Evolutionary conservation across 192 early-diverging fungal species (phyloP), one percentile per base, ranked within the genome.

Genomic region (Coemansia sp.): DNA sequence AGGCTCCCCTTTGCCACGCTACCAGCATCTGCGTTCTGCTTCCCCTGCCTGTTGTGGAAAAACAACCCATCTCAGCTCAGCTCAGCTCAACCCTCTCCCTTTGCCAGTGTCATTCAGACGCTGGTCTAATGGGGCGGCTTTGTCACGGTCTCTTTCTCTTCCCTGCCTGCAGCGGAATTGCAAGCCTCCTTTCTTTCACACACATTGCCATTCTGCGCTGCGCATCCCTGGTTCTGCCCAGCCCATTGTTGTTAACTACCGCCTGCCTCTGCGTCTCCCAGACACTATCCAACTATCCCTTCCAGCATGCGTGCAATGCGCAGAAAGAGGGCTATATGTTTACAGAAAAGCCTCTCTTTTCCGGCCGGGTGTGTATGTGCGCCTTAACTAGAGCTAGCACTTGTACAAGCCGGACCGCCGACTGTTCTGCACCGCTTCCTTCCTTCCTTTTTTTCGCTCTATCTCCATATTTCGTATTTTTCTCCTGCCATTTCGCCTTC

Each of bases 171-270:
- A 53, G n/a, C 39, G 39, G 57, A 7, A 59, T 59, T 59, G 57
- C 57, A 59, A 59, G 57, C 57, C 57, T 59, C 57, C 57, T 59
- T 59, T 59, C 38, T 41, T 59, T 56, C 15, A 15, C 37, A 37
- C 13, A 23, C 21, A n/a, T 53, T 18, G 52, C 52, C 52, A 18
- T 53, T 53, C 52, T 53, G n/a, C 21, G 52, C 52, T n/a, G 52
- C 11, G 23, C 56, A 56, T 56, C 56, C 6, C 56, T 11, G 26
- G 56, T 23, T 26, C 37, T 56, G 56, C 15, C 56, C 56, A 7
- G 52, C 57, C 38, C 57, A 59, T 59, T 59, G 57, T 59, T 59
- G 57, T n/a, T 15, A 41, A 16, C 57, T n/a, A 41, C 32, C 32
- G 37, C 57, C 39, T 40, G 37, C 9, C 39, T 18, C 8, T 53